Base-by-base conservation (phyloP, 805 yeast genomes). In the Vanderwaltozyma tropicalis region DNA sequence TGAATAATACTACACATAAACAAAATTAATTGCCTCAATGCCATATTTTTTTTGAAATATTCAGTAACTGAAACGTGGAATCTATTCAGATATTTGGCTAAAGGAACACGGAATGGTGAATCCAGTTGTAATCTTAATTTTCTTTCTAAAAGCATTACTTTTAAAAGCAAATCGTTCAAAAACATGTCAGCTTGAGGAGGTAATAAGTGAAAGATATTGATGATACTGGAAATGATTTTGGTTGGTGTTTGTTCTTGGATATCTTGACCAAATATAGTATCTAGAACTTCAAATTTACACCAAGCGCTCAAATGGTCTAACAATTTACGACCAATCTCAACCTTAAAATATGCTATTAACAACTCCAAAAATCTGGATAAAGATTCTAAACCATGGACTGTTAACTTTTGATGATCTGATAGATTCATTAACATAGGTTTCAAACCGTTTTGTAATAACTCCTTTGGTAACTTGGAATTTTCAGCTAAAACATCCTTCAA, bases 381-480 rank as follows among this genome's bases (percentile, higher is more conserved):
- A 0, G 97, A 96, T 52, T 89, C 95, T 15, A 92, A 66, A 2
- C 96, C 96, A 1, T 85, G 72, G 1, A 85, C 92, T 0, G 95
- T 84, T 34, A 92, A 65, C 40, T 89, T 80, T 58, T 86, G 86
- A 58, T 87, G 95, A 52, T 92, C 98, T 0, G 96, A 85, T 22
- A 92, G 66, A 49, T 89, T 89, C 88, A 89, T 84, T 44, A 92
- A 63, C 82, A 92, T 87, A 2, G 99, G 99, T 43, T 95, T 75
- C 36, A 92, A 67, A 0, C 98, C 97, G 55, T 80, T 86, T 59
- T 94, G 99, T n/a, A 92, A 64, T 26, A 94, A 64, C 47, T 92
- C 99, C 51, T 87, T 88, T 2, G 99, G 98, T 31, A 94, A 67
- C 47, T 86, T 86, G 14, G 86, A 78, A 52, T 86, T 86, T 50